Evolutionary conservation across 2,329 filamentous ascomycete species (phyloP).

Genomic region (Delphinella strobiligena): DNA sequence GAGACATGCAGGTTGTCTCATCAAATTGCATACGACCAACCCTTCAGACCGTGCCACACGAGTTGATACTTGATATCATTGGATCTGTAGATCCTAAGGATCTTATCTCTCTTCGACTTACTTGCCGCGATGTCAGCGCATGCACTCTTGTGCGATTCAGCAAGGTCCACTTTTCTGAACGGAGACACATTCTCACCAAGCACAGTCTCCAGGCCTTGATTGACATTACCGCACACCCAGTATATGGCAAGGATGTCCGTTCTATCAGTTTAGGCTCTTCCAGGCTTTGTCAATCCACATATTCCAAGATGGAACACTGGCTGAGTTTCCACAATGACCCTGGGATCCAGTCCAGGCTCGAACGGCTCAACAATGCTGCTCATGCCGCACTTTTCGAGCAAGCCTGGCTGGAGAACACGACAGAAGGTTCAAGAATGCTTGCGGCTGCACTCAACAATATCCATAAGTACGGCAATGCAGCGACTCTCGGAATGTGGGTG

Average conservation of each 20-base stretch:
- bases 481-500: neutral
- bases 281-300: neutral
- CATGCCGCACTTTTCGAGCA: too few relatives aligned
- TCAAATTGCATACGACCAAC: neutral
- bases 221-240: constrained; percentile 2
- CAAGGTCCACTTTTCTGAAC: neutral
- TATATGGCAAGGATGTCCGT: constrained; percentile 2
- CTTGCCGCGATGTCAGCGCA: neutral
- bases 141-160: neutral
- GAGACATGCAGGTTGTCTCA: neutral
- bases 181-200: neutral
- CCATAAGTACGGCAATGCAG: neutral
- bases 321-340: neutral
- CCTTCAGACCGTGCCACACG: neutral
- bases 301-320: neutral
- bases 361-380: neutral
- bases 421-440: neutral
- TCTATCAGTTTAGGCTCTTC: neutral
- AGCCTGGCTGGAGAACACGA: neutral
- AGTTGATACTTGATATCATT: neutral
- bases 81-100: neutral
- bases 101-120: neutral
- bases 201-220: constrained; percentile 3
- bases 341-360: neutral
- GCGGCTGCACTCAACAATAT: neutral